Conservation (phyloP, 2,329 filamentous ascomycete genomes). For the Colletotrichum orchidophilum region DNA sequence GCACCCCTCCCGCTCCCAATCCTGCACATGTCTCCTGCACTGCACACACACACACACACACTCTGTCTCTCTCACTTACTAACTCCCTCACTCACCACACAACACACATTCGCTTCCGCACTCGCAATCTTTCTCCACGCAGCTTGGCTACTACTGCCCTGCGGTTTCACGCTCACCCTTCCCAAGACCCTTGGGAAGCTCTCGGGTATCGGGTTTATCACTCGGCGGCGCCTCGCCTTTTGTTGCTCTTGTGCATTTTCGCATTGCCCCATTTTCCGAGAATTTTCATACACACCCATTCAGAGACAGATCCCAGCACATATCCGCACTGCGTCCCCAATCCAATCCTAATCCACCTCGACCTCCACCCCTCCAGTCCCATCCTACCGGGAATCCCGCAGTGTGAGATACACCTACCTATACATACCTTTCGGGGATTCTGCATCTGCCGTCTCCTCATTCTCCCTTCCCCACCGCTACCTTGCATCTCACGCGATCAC, state of each 20-base stretch:
- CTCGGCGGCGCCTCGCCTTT: background rate
- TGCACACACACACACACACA: conserved; percentile 1
- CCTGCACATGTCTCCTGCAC: conserved; percentile 8
- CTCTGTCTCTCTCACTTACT: background rate
- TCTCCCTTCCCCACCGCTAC: conserved; percentile 1
- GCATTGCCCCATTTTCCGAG: background rate
- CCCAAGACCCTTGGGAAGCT: background rate
- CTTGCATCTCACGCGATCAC: conserved; percentile 13
- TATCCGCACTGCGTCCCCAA: conserved; percentile 9
- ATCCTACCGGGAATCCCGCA: conserved; percentile 29
- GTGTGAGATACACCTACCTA: background rate
- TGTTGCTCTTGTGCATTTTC: conserved; percentile 3
- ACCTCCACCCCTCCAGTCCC: conserved; percentile 15
- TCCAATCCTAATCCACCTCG: conserved; percentile 22
- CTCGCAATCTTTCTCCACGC: background rate
- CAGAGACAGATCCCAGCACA: conserved; percentile 11
- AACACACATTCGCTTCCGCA: background rate
- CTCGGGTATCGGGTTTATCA: background rate
- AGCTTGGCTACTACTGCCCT: background rate
- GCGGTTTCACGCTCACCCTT: background rate
- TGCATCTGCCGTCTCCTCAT: conserved; percentile 11
- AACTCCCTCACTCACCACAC: background rate
- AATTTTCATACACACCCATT: background rate
- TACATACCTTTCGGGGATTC: conserved; percentile 5
- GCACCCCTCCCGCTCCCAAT: conserved; percentile 15